Evolutionary conservation across 2,329 filamentous ascomycete genomes (phyloP).

Genomic region (Periconia sp.): DNA sequence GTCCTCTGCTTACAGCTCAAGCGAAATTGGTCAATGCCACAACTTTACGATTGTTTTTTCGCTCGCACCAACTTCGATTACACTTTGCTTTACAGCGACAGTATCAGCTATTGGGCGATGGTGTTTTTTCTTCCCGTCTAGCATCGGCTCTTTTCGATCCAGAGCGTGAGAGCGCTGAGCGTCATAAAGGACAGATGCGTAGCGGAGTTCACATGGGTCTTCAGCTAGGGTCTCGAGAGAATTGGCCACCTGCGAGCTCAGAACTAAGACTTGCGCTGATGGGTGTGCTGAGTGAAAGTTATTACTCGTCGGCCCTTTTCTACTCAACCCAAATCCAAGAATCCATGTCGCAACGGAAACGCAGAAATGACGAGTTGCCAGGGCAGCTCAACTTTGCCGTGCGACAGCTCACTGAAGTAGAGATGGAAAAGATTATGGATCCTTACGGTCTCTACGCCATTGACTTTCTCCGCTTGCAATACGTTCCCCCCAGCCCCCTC

Average conservation of each 20-base stretch:
- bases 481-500: slow-evolving; percentile 73
- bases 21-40: slow-evolving; percentile 75
- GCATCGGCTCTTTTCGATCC: slow-evolving; percentile 84
- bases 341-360: neutral
- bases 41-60: slow-evolving; percentile 76
- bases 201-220: slow-evolving; percentile 73
- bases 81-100: slow-evolving; percentile 76
- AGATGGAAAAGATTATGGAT: slow-evolving; percentile 82
- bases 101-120: slow-evolving; percentile 84
- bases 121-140: slow-evolving; percentile 77
- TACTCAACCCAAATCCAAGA: slow-evolving; percentile 17
- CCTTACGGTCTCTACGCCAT: slow-evolving; percentile 80
- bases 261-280: slow-evolving; percentile 88
- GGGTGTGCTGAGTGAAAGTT: slow-evolving; percentile 79
- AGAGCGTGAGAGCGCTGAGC: slow-evolving; percentile 76
- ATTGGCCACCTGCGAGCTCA: slow-evolving; percentile 91
- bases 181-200: slow-evolving; percentile 67
- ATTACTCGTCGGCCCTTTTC: slow-evolving; percentile 48
- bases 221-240: slow-evolving; percentile 75
- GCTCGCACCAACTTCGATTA: slow-evolving; percentile 67
- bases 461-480: slow-evolving; percentile 89
- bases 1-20: slow-evolving; percentile 72
- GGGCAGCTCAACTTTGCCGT: slow-evolving; percentile 69
- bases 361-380: slow-evolving; percentile 40
- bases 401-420: slow-evolving; percentile 68